phyloP scores from a whole-genome alignment of 2,329 filamentous ascomycete species.

The Didymella keratinophila region DNA sequence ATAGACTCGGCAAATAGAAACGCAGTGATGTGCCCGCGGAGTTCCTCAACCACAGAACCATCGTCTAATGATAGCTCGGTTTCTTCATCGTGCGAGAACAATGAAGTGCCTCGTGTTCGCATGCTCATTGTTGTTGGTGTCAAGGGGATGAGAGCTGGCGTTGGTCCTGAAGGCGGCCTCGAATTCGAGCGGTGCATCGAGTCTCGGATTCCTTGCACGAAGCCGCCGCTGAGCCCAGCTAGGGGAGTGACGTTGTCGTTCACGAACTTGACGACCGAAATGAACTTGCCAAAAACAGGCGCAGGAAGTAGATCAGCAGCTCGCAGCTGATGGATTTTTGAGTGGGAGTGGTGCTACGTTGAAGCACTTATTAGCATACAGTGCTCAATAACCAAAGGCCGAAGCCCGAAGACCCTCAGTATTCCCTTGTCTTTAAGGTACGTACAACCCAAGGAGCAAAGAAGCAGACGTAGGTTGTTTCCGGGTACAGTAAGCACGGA shows the following conservation, averaged over 20 bases:
- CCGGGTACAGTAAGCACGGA: conserved; percentile 38
- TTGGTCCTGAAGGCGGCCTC: neutral
- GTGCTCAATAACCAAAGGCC: neutral
- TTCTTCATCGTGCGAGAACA: neutral
- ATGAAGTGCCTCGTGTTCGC: conserved; percentile 11
- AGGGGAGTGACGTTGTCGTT: conserved; percentile 38
- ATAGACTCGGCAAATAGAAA: conserved; percentile 39
- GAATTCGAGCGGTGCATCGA: conserved; percentile 18
- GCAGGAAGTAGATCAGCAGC: conserved; percentile 39
- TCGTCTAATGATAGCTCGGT: conserved; percentile 26
- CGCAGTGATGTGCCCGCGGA: conserved; percentile 32
- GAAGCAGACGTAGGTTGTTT: conserved; percentile 39
- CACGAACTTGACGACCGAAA: conserved; percentile 29
- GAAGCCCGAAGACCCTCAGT: neutral
- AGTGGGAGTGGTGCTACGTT: conserved; percentile 35
- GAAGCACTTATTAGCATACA: neutral
- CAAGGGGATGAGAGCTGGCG: conserved; percentile 26
- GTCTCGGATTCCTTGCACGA: conserved; percentile 27
- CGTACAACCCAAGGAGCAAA: conserved; percentile 43
- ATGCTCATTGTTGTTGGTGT: conserved; percentile 7
- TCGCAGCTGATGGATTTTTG: conserved; percentile 29
- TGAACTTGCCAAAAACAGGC: conserved; percentile 36
- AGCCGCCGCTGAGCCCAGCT: conserved; percentile 28
- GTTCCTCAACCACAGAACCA: conserved; percentile 30
- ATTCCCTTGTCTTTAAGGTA: neutral